Evolutionary conservation across 208 protist genomes (phyloP).

Genomic region (Angomonas deanei): DNA sequence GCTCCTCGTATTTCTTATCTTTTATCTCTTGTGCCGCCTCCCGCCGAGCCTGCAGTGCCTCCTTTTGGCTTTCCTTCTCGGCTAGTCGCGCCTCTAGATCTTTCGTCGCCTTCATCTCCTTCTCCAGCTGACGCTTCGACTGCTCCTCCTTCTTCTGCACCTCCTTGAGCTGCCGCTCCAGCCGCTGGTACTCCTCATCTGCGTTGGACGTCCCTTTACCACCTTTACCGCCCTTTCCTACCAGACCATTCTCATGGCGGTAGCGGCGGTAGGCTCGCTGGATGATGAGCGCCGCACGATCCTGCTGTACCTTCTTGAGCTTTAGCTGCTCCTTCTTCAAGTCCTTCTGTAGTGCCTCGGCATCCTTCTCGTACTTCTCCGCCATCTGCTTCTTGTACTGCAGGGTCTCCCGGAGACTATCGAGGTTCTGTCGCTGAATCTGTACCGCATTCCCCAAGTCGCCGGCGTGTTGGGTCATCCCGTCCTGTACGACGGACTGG

Average conservation of each 20-base stretch:
- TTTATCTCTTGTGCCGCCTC: slow-evolving; percentile 25
- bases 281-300: slow-evolving; percentile 56
- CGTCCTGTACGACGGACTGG: slow-evolving; percentile 63
- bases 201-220: background rate
- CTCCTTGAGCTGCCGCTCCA: slow-evolving; percentile 22
- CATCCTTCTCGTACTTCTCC: slow-evolving; percentile 53
- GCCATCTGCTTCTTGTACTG: slow-evolving; percentile 58
- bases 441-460: slow-evolving; percentile 67
- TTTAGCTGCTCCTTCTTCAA: slow-evolving; percentile 25
- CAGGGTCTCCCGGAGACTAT: slow-evolving; percentile 68
- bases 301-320: slow-evolving; percentile 10
- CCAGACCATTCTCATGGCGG: background rate
- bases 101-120: slow-evolving; percentile 14
- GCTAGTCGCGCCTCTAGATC: slow-evolving; percentile 17
- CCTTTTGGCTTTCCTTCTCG: slow-evolving; percentile 12
- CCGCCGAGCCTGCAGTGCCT: slow-evolving; percentile 15
- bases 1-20: slow-evolving; percentile 16
- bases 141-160: slow-evolving; percentile 23
- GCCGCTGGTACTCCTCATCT: slow-evolving; percentile 10
- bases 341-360: slow-evolving; percentile 24
- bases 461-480: slow-evolving; percentile 59
- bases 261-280: slow-evolving; percentile 43
- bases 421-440: slow-evolving; percentile 82
- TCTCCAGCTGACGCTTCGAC: slow-evolving; percentile 16
- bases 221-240: slow-evolving; percentile 2